Base-by-base conservation (phyloP, 75 land plant species). In the Selaginella tamariscina region DNA sequence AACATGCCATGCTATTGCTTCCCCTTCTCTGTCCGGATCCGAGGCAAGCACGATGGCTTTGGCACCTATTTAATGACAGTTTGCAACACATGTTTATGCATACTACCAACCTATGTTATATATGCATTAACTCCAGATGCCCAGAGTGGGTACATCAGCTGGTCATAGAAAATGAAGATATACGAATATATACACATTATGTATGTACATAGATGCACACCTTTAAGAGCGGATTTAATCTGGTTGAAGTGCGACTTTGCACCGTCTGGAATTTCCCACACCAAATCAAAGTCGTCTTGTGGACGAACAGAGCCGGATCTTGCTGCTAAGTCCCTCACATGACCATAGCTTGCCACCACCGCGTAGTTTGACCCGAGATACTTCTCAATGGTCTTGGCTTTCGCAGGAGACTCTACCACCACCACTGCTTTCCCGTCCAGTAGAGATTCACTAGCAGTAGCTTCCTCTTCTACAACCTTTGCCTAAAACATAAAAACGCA, bases 11-110 rank as follows among this genome's bases (percentile, higher is more conserved):
- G 99, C 99, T 71, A 95, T 95, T 32, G 99, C 99, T 67, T 95
- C 99, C 21, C 99, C 99, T 82, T 95, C 99, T 54, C 99, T 88
- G 54, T 95, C 99, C 69, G 99, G 99, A 77, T 95, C 99, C 30
- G 99, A 82, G 65, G 99, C 99, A 77, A 95, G 89, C 26, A 95
- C 84, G 22, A 91, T 39, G 11, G 49, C 49, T 15, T 39, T 5
- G 5, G 49, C 49, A n/a, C n/a, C n/a, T n/a, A n/a, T n/a, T n/a
- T n/a, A n/a, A n/a, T n/a, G n/a, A n/a, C n/a, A n/a, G n/a, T n/a
- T n/a, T n/a, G n/a, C n/a, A n/a, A n/a, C n/a, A n/a, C n/a, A n/a
- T n/a, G n/a, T n/a, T n/a, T n/a, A n/a, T n/a, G n/a, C n/a, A n/a
- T n/a, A n/a, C n/a, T n/a, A n/a, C n/a, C n/a, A n/a, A n/a, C n/a